A percentile compares a stretch with the other conserved stretches of the same genome.
Conservation (phyloP, 345 rosid genomes). For the Kandelia obovata region DNA sequence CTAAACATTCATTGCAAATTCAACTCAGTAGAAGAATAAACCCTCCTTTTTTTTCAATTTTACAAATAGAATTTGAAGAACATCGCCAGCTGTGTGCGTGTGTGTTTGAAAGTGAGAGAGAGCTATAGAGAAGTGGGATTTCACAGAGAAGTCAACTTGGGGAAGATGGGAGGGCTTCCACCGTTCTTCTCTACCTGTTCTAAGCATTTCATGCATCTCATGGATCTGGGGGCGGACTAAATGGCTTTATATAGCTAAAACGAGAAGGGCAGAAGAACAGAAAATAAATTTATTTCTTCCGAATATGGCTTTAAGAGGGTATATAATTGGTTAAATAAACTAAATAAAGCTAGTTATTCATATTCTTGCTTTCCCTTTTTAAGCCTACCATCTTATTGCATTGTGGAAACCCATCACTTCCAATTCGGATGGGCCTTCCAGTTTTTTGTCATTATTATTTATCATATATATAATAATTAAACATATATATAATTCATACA, state of each 20-base stretch:
- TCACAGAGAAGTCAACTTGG: background rate
- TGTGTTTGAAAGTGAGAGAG: background rate
- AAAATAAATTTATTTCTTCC: conserved; percentile 1
- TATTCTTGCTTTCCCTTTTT: conserved; percentile 24
- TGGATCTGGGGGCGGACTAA: conserved; percentile 14
- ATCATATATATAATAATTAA: background rate
- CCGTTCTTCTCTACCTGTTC: background rate
- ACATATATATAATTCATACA: too few species aligned
- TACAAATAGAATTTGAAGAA: too few species aligned
- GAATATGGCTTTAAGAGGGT: conserved; percentile 2
- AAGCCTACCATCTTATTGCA: conserved; percentile 28
- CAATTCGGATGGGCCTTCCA: conserved; percentile 27
- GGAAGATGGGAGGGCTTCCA: background rate
- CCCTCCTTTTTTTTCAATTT: too few species aligned
- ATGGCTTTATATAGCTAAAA: conserved; percentile 42
- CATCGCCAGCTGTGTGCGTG: background rate
- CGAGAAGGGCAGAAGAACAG: conserved; percentile 12
- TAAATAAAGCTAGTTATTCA: conserved; percentile 25
- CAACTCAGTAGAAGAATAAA: too few species aligned
- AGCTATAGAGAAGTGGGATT: background rate
- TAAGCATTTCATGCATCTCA: conserved; percentile 7
- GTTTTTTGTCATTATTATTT: background rate
- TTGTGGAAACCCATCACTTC: conserved; percentile 32
- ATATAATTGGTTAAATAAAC: conserved; percentile 9
- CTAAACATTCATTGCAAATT: too few species aligned